Evolutionary conservation across 2,329 filamentous ascomycete genomes (phyloP), one percentile per base, ranked within the genome.

Genomic region (Xylaria digitata): DNA sequence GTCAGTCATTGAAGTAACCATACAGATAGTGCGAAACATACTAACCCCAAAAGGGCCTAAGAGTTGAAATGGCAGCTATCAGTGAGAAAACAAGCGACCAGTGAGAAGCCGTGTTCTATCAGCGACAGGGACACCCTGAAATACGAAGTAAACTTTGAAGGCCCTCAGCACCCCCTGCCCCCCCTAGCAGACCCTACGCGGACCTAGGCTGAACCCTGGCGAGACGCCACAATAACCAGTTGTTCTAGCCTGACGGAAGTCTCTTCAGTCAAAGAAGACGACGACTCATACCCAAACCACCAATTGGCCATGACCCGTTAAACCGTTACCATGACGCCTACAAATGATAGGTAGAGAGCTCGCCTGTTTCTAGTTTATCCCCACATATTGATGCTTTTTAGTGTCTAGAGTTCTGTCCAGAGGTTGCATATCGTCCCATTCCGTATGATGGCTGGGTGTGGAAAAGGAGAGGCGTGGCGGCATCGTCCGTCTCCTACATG

Each of bases 61-160:
- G 50, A 23, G 19, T 30, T 6, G 26, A 19, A 49, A 48, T 49
- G 23, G 4, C 53, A 49, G 49, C 53, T 13, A 32, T 46, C 48
- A 34, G 57, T 19, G 37, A 56, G 30, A 21, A 69, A 69, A 61
- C 64, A 66, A 46, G 17, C 26, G 9, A 48, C 70, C 70, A 72
- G 42, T 69, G 61, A 66, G 49, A 60, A 23, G 23, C 21, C 37
- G 30, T 26, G 58, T 55, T 65, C 57, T 13, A 56, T 57, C 57
- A 60, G 15, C 1, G 13, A 62, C 70, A 67, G 59, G 68, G 64
- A 26, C 49, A 17, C 23, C 52, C 23, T 68, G 62, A 70, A 48
- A 26, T 26, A 32, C 66, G 65, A 70, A 49, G 58, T 69, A 61
- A 21, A 32, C 59, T 43, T 50, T 23, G n/a, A 15, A 5, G 26